Evolutionary conservation across 2,329 filamentous ascomycete species (phyloP).

Genomic region (Pseudogymnoascus destructans): DNA sequence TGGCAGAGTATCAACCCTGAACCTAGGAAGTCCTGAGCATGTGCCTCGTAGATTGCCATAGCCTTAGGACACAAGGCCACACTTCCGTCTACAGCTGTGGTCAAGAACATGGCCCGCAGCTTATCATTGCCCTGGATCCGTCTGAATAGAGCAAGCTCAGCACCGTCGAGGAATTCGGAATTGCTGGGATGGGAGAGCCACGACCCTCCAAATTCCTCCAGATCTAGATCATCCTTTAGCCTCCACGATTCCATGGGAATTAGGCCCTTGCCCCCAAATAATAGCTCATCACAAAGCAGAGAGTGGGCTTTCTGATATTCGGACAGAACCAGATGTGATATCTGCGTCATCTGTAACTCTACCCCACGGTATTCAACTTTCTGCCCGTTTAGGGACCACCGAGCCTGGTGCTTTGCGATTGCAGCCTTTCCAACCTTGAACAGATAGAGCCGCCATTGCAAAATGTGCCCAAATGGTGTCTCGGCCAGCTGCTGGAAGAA

Average conservation of each 20-base stretch:
- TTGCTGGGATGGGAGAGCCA: constrained; percentile 12
- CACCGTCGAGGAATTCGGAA: constrained; percentile 12
- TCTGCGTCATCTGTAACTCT: constrained; percentile 12
- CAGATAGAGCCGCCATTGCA: neutral
- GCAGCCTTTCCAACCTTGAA: neutral
- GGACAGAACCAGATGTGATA: constrained; percentile 11
- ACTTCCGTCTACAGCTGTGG: neutral
- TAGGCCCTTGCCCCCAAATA: constrained; percentile 10
- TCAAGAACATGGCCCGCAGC: constrained; percentile 14
- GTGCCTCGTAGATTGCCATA: constrained; percentile 11
- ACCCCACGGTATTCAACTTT: constrained; percentile 10
- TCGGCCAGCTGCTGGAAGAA: constrained; percentile 13
- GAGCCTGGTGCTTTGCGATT: constrained; percentile 12
- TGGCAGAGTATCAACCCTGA: neutral
- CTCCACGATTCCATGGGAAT: constrained; percentile 10
- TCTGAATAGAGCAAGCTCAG: constrained; percentile 10
- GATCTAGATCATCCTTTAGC: constrained; percentile 14
- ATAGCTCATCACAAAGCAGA: constrained; percentile 10
- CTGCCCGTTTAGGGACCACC: constrained; percentile 11
- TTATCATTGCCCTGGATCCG: constrained; percentile 7
- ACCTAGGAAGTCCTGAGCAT: constrained; percentile 13
- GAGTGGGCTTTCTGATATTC: constrained; percentile 10
- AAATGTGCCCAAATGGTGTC: constrained; percentile 12
- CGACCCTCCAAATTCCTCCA: constrained; percentile 11
- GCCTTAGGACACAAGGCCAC: constrained; percentile 8